Evolutionary conservation across 805 yeast species (phyloP).

Genomic region (Yamadazyma nakazawae): DNA sequence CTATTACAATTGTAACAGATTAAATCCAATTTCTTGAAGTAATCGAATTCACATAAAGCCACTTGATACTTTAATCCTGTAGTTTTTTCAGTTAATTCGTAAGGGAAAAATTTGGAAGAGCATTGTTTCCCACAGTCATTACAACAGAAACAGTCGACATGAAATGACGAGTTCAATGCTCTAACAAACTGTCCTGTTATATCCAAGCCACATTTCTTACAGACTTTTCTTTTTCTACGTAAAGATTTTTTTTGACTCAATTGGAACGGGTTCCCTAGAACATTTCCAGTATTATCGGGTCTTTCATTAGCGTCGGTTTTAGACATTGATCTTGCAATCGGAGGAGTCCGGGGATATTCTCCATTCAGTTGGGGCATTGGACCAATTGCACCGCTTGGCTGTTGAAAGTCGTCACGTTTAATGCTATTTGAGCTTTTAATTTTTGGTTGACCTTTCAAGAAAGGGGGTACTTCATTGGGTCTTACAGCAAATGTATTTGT

Average conservation of each 20-base stretch:
- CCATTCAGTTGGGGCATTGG: background rate
- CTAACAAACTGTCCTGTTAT: slow-evolving; percentile 73
- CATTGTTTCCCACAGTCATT: slow-evolving; percentile 79
- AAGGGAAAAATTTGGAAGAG: slow-evolving; percentile 85
- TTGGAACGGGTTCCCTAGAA: slow-evolving; percentile 12
- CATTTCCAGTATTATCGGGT: background rate
- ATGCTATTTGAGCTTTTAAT: slow-evolving; percentile 6
- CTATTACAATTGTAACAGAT: slow-evolving; percentile 84
- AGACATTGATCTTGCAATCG: background rate
- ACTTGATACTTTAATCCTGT: slow-evolving; percentile 25
- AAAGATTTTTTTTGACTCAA: slow-evolving; percentile 9
- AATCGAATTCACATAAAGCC: slow-evolving; percentile 87
- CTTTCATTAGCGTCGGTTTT: background rate
- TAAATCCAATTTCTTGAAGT: slow-evolving; percentile 78
- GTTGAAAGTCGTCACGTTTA: background rate
- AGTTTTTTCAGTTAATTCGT: slow-evolving; percentile 49
- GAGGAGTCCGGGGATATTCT: background rate
- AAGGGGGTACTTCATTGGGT: slow-evolving; percentile 7
- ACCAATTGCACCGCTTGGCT: background rate
- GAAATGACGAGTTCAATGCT: slow-evolving; percentile 76
- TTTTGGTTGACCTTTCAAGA: slow-evolving; percentile 5
- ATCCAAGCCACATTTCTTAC: slow-evolving; percentile 35
- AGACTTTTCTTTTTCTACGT: slow-evolving; percentile 24
- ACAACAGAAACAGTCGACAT: slow-evolving; percentile 85
- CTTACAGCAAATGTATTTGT: slow-evolving; percentile 8